Evolutionary conservation across 2,329 filamentous ascomycete species (phyloP), one percentile per base, ranked within the genome.

Genomic region (Basipetospora chlamydospora): DNA sequence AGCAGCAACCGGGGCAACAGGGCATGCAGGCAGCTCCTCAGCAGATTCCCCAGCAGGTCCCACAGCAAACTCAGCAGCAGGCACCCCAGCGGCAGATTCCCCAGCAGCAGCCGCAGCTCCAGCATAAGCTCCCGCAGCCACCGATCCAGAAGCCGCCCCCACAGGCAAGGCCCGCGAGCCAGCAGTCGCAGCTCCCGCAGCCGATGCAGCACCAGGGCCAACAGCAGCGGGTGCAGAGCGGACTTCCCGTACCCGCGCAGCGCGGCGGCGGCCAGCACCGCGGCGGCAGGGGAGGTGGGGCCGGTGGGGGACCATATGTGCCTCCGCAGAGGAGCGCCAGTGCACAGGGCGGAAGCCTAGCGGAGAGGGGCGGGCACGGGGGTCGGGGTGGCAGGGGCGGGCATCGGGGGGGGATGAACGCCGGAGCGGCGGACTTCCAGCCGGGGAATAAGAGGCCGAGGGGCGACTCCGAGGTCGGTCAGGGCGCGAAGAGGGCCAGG

Each of bases 401-500:
- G 26, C 26, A 28, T 3, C 49, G 48, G 5, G 48, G 51, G 5
- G 56, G 41, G 9, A 46, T 75, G 45, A 75, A 70, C 43, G 61
- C 65, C 1, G 55, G 55, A 10, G 70, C 66, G 8, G 57, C 63
- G 33, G 73, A 76, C 39, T 67, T 73, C 44, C 70, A 73, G 28
- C 64, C 67, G 7, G 69, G 70, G 4, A 68, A 62, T 44, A 75
- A 76, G 54, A 60, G 71, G 20, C 62, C 67, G 11, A 59, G 71
- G 37, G 69, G 73, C 33, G 71, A 76, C 38, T 58, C 55, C 1
- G 60, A 63, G 35, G 51, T 43, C 16, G 58, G 56, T 3, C 59
- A 52, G 13, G 60, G 60, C 15, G 58, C 58, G 3, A 64, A 64
- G 49, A 49, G 61, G 40, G 56, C 58, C 4, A 50, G 60, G 25